Evolutionary conservation across 2,329 filamentous ascomycete species (phyloP), one percentile per base, ranked within the genome.

Genomic region (Stachybotrys elegans): DNA sequence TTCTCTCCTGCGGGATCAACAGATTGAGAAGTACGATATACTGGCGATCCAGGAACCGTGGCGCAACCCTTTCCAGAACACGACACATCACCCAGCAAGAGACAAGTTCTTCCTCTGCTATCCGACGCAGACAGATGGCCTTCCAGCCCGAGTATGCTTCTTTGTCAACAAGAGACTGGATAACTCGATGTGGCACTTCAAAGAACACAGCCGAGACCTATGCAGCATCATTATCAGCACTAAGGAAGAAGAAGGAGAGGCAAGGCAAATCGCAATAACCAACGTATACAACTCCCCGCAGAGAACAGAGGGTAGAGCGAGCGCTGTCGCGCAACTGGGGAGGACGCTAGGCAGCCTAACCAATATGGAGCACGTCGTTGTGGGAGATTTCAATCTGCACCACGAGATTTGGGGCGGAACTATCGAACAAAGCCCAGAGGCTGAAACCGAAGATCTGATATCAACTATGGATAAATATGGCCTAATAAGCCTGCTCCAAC

Each of bases 91-190:
- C 21, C 43, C 20, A 14, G 22, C 21, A 22, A 45, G 25, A 32
- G 36, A 34, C 19, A 40, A 25, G 20, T 40, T 40, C 37, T 40
- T 14, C 22, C 37, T 40, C 20, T 40, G 21, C 37, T 40, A 40
- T 22, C 37, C 37, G n/a, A 40, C 11, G 37, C 14, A 22, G 14
- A 40, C 31, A 34, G 29, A 40, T 19, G 19, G 20, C 20, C 39
- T 45, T 22, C 29, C 25, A 44, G 38, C 37, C 22, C 21, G 37
- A 32, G 43, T 45, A n/a, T 45, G 37, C 19, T 27, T 45, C 19
- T 45, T 40, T 25, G 39, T 45, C 4, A 45, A 45, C 37, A 45
- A 45, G 23, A 22, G 37, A 17, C 36, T 45, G 22, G 27, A 41
- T 36, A 31, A 22, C 27, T 44, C 36, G 35, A 40, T 20, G 7